phyloP scores from a whole-genome alignment of 495 filamentous ascomycete species.

The Margaritispora aquatica region DNA sequence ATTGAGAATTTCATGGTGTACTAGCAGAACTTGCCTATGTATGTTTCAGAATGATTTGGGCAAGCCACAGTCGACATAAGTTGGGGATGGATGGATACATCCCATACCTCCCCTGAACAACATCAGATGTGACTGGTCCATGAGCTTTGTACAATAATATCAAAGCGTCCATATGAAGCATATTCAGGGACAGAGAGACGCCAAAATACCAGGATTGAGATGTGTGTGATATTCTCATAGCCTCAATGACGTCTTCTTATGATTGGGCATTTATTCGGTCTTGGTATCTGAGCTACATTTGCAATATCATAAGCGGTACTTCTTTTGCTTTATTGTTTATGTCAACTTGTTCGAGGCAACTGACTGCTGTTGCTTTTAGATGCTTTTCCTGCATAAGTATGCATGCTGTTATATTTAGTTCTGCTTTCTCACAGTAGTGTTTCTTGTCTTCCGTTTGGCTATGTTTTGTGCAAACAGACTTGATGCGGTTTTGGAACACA shows the following conservation, averaged over 20 bases:
- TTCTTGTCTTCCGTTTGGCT: too few relatives aligned
- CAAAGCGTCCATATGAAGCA: neutral
- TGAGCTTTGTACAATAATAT: neutral
- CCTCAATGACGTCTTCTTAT: neutral
- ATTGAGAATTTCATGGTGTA: neutral
- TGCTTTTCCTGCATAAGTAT: neutral
- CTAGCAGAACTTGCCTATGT: neutral
- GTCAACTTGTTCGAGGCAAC: neutral
- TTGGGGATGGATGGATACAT: neutral
- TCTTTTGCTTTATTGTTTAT: neutral
- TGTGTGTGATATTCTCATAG: neutral
- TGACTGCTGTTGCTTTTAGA: neutral
- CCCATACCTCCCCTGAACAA: neutral
- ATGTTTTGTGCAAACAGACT: too few relatives aligned
- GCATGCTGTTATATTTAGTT: neutral
- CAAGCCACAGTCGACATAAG: slow-evolving; percentile 13
- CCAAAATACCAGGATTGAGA: neutral
- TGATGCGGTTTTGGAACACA: too few relatives aligned
- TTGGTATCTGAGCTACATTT: neutral
- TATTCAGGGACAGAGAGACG: neutral
- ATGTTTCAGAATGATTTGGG: slow-evolving; percentile 2
- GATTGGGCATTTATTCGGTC: neutral
- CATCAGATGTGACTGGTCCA: neutral
- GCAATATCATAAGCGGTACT: neutral
- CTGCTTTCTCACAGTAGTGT: neutral